Conservation (phyloP, 2,329 filamentous ascomycete genomes). For the Fusarium decemcellulare region DNA sequence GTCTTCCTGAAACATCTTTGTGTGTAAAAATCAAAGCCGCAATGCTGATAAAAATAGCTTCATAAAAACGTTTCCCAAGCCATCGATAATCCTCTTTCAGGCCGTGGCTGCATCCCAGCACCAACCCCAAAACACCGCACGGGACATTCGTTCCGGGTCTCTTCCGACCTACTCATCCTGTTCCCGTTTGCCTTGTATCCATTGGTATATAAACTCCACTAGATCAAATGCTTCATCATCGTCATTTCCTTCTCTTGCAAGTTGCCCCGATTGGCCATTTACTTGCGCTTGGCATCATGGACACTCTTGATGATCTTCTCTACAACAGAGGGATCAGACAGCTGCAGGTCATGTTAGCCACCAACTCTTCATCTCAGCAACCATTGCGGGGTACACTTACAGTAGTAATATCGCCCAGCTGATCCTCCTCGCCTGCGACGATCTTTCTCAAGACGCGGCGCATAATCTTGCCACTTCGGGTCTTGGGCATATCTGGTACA, state of each 20-base stretch:
- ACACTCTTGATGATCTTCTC: conserved; percentile 90
- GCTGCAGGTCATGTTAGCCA: conserved; percentile 61
- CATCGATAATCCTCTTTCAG: conserved; percentile 37
- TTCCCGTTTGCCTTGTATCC: conserved; percentile 42
- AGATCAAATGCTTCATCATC: conserved; percentile 33
- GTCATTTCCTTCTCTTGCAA: conserved; percentile 1
- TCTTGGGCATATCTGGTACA: conserved; percentile 96
- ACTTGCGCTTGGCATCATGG: conserved; percentile 72
- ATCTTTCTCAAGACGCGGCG: conserved; percentile 97
- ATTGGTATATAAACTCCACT: conserved; percentile 47
- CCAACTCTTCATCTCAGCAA: neutral
- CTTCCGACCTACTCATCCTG: conserved; percentile 26
- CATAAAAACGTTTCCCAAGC: conserved; percentile 34
- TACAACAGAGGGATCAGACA: conserved; percentile 92
- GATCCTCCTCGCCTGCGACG: conserved; percentile 95
- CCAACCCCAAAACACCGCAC: conserved; percentile 47
- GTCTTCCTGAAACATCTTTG: conserved; percentile 24
- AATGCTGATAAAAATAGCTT: conserved; percentile 43
- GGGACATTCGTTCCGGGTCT: conserved; percentile 28
- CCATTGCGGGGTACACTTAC: conserved; percentile 66
- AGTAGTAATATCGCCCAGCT: conserved; percentile 92
- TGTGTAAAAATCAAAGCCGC: conserved; percentile 31
- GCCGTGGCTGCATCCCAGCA: conserved; percentile 38
- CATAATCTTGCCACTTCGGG: conserved; percentile 99
- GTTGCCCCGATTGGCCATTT: conserved; percentile 35